Conservation (phyloP, 2,329 filamentous ascomycete species). For the Podosphaera aphanis region DNA sequence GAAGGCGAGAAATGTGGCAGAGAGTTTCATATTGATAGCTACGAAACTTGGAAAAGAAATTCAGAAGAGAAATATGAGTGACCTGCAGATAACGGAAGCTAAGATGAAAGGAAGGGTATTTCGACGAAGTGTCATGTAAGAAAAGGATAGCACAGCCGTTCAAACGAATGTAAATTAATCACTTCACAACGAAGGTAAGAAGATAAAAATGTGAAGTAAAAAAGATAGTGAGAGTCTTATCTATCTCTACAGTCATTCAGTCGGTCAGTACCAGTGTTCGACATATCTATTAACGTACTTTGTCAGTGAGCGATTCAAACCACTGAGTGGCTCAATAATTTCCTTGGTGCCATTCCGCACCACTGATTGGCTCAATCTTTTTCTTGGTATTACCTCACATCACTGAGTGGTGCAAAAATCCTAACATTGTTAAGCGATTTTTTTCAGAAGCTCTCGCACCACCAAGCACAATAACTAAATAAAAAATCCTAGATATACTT, state of each 20-base stretch:
- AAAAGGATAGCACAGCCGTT: background rate
- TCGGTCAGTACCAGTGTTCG: background rate
- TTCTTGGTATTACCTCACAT: too few relatives aligned
- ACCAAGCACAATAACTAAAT: too few relatives aligned
- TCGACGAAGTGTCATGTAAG: background rate
- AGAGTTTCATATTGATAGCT: background rate
- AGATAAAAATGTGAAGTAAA: background rate
- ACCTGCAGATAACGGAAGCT: too few relatives aligned
- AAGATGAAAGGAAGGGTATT: background rate
- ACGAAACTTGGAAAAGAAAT: background rate
- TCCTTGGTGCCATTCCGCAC: too few relatives aligned
- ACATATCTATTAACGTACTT: too few relatives aligned
- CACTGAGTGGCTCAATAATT: too few relatives aligned
- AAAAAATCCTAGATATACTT: too few relatives aligned
- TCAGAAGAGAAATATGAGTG: background rate
- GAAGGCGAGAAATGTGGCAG: background rate
- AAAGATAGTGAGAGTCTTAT: background rate
- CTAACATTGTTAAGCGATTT: too few relatives aligned
- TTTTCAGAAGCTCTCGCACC: too few relatives aligned
- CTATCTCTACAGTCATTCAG: background rate
- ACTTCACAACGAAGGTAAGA: background rate
- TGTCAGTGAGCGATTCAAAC: too few relatives aligned
- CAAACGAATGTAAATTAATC: background rate
- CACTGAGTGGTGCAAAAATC: too few relatives aligned
- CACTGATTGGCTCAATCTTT: too few relatives aligned